These are phyloP conservation scores for Hanseniaspora lachancei DNA, from an alignment of 805 yeast species.

Conservation along the genomic window DNA sequence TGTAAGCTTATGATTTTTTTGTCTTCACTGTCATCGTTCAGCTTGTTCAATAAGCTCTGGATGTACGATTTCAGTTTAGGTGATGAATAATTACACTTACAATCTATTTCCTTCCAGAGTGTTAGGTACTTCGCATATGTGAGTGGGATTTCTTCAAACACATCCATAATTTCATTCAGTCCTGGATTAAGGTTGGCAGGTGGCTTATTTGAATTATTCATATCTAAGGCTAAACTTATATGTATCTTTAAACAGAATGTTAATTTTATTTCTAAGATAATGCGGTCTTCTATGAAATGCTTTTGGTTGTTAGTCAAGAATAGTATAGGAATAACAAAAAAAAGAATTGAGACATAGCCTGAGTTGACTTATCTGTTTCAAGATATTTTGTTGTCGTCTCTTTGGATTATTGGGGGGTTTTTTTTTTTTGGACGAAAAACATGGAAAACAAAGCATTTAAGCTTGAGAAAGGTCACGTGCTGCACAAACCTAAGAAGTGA, in stretches of 20 bases:
- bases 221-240: background rate
- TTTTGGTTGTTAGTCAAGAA: no score
- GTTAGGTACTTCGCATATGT: slow-evolving; percentile 79
- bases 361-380: no score
- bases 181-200: slow-evolving; percentile 61
- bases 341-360: no score
- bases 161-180: slow-evolving; percentile 80
- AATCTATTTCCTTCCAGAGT: slow-evolving; percentile 80
- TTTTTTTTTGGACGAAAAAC: no score
- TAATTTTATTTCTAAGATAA: no score
- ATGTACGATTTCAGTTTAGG: slow-evolving; percentile 54
- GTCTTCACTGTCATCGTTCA: background rate
- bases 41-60: slow-evolving; percentile 31
- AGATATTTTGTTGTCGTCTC: no score
- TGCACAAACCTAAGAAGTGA: no score
- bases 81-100: slow-evolving; percentile 67
- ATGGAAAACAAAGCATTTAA: no score
- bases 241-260: background rate
- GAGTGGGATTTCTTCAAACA: slow-evolving; percentile 75
- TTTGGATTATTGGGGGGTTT: no score
- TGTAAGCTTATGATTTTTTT: background rate
- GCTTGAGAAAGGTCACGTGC: no score
- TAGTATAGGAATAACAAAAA: no score
- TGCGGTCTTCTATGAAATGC: no score
- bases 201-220: slow-evolving; percentile 17